A percentile compares a stretch with the other conserved stretches of the same genome.
Conservation (phyloP, 352 stramenopile species). For the Phytophthora tentaculata region DNA sequence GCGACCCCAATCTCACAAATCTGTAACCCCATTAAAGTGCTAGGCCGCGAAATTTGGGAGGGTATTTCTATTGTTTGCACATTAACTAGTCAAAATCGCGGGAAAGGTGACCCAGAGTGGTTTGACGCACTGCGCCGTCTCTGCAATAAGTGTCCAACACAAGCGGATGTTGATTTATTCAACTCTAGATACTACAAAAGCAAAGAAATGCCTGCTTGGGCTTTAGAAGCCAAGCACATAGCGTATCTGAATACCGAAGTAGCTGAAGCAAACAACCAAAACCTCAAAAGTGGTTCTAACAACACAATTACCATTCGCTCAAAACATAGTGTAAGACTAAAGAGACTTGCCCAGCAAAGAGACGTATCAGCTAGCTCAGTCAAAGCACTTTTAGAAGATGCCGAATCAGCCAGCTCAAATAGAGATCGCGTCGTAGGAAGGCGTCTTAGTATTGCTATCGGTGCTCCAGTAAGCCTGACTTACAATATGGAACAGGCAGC, state of each 20-base stretch:
- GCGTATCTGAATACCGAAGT: too few relatives aligned
- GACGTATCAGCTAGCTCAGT: too few relatives aligned
- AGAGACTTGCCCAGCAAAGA: constrained; percentile 2
- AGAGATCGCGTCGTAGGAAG: neutral
- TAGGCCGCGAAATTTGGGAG: constrained; percentile 1
- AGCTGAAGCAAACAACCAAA: neutral
- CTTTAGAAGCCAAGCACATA: neutral
- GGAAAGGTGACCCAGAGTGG: neutral
- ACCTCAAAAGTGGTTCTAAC: too few relatives aligned
- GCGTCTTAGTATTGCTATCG: neutral
- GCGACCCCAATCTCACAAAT: too few relatives aligned
- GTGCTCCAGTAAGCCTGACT: neutral
- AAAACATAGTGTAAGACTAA: too few relatives aligned
- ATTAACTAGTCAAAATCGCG: too few relatives aligned
- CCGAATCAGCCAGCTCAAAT: too few relatives aligned
- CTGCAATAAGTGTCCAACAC: neutral
- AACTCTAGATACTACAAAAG: neutral
- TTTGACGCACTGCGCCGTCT: neutral
- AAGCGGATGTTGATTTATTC: neutral
- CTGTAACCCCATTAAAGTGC: neutral
- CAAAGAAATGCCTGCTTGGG: neutral
- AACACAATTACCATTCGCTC: too few relatives aligned
- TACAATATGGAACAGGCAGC: too few relatives aligned
- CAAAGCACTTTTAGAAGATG: too few relatives aligned
- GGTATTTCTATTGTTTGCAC: too few relatives aligned